Evolutionary conservation across 345 rosid genomes (phyloP).

Genomic region (rapeseed (Brassica napus)): DNA sequence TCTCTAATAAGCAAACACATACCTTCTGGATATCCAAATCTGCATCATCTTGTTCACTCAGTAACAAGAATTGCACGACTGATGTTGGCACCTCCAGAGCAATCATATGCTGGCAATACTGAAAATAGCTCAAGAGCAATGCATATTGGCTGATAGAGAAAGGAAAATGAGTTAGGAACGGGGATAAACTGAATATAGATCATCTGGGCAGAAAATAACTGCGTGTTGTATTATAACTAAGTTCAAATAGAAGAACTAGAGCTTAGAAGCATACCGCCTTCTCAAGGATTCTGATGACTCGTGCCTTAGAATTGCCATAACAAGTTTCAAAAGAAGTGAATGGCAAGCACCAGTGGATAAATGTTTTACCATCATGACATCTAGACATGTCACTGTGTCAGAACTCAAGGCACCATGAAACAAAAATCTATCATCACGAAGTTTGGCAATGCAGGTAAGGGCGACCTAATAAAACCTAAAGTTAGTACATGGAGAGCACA

Average conservation of each 20-base stretch:
- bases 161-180: slow-evolving; percentile 19
- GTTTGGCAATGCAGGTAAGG: slow-evolving; percentile 96
- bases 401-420: slow-evolving; percentile 65
- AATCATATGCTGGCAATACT: slow-evolving; percentile 89
- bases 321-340: slow-evolving; percentile 78
- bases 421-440: slow-evolving; percentile 82
- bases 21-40: slow-evolving; percentile 85
- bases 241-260: slow-evolving; percentile 18
- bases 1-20: slow-evolving; percentile 25
- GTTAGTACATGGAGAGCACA: slow-evolving; percentile 12
- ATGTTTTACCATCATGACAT: slow-evolving; percentile 75
- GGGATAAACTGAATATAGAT: background rate
- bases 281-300: slow-evolving; percentile 95
- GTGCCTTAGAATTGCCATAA: slow-evolving; percentile 78
- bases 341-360: slow-evolving; percentile 92
- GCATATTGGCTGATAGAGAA: slow-evolving; percentile 75
- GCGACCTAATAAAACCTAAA: slow-evolving; percentile 63
- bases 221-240: slow-evolving; percentile 5
- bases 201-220: slow-evolving; percentile 13
- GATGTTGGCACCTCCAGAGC: slow-evolving; percentile 81
- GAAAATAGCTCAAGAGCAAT: slow-evolving; percentile 86
- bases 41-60: slow-evolving; percentile 80
- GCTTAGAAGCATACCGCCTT: slow-evolving; percentile 66
- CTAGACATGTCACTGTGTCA: slow-evolving; percentile 80
- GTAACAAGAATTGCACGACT: slow-evolving; percentile 71